Percentiles rank a stretch among this genome's conserved stretches.
phyloP scores from a whole-genome alignment of 108 stramenopile species.

The Schizochytrium sp. region DNA sequence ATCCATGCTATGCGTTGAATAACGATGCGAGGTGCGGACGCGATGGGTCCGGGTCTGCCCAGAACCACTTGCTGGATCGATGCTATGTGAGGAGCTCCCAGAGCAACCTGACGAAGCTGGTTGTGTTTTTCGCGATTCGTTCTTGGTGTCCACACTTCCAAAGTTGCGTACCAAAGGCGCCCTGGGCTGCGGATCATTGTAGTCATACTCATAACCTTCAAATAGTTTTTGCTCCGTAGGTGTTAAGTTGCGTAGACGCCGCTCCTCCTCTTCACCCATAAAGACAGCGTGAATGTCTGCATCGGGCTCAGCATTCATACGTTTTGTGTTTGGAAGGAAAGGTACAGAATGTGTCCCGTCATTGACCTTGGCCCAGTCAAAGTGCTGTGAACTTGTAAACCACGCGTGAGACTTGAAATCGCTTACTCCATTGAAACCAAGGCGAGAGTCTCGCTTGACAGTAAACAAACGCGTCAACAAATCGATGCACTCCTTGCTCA shows the following conservation, averaged over 20 bases:
- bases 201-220: slow-evolving; percentile 28
- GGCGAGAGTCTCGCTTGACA: neutral
- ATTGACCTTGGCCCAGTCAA: neutral
- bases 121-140: neutral
- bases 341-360: slow-evolving; percentile 51
- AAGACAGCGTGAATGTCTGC: slow-evolving; percentile 56
- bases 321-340: slow-evolving; percentile 47
- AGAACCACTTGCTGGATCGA: neutral
- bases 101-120: neutral
- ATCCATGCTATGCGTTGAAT: slow-evolving; percentile 16
- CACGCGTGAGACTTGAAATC: neutral
- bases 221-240: slow-evolving; percentile 26
- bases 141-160: neutral
- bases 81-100: too few species aligned
- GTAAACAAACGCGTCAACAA: slow-evolving; percentile 6
- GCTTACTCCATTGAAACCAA: neutral
- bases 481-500: slow-evolving; percentile 10
- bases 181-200: neutral
- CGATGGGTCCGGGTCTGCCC: slow-evolving; percentile 1
- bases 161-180: neutral
- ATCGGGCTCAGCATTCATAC: slow-evolving; percentile 55
- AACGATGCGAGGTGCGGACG: slow-evolving; percentile 30
- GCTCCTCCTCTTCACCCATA: slow-evolving; percentile 55
- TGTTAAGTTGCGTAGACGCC: slow-evolving; percentile 19
- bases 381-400: neutral